Conservation (phyloP, 2,329 filamentous ascomycete species). For the Trichoderma afroharzianum region DNA sequence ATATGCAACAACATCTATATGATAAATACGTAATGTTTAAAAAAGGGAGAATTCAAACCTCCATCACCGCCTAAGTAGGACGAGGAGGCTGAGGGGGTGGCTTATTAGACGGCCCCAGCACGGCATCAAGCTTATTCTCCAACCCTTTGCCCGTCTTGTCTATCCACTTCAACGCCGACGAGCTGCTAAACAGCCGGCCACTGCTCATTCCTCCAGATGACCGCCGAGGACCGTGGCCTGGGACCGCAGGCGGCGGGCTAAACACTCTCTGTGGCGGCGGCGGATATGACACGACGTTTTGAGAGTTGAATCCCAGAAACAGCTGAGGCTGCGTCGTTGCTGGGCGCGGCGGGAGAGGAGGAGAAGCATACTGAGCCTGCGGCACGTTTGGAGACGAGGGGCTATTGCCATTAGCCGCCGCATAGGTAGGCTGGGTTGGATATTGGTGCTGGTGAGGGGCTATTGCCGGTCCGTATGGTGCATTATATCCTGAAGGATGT, state of each 20-base stretch:
- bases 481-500: slow-evolving; percentile 10
- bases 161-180: slow-evolving; percentile 34
- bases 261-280: slow-evolving; percentile 33
- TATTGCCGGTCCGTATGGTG: slow-evolving; percentile 9
- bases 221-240: slow-evolving; percentile 17
- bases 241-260: slow-evolving; percentile 24
- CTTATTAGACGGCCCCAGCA: slow-evolving; percentile 21
- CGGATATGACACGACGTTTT: slow-evolving; percentile 27
- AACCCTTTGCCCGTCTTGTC: slow-evolving; percentile 35
- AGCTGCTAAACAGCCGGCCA: slow-evolving; percentile 30
- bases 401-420: not conserved
- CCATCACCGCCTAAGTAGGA: not conserved
- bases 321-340: slow-evolving; percentile 21
- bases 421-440: slow-evolving; percentile 18
- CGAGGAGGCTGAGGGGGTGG: slow-evolving; percentile 15
- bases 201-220: slow-evolving; percentile 21
- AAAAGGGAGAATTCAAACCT: not conserved
- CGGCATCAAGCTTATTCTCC: slow-evolving; percentile 32
- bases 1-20: not conserved
- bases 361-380: slow-evolving; percentile 17
- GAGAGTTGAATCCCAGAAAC: slow-evolving; percentile 24
- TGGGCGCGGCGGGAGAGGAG: slow-evolving; percentile 30
- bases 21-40: not conserved
- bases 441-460: slow-evolving; percentile 13
- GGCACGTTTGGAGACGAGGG: not conserved